Percentiles rank a stretch among this genome's conserved stretches.
These are phyloP conservation scores for Starmerella bombicola DNA, from an alignment of 805 yeast genomes.

Conservation along the genomic window DNA sequence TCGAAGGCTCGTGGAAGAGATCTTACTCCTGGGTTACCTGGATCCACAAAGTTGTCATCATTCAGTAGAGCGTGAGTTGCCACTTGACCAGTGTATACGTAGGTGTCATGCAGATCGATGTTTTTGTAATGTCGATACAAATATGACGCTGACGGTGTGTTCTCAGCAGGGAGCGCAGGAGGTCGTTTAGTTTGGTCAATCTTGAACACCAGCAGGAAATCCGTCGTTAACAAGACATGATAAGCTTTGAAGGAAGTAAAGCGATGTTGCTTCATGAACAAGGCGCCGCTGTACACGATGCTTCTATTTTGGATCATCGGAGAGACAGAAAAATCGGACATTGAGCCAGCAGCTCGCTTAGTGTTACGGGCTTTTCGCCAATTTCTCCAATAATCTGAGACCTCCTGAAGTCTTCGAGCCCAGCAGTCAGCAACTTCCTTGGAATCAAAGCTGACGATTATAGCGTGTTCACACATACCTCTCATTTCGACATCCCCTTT, in stretches of 20 bases:
- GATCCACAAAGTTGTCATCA: constrained; percentile 37
- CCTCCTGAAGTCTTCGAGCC: not conserved
- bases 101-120: constrained; percentile 54
- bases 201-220: constrained; percentile 46
- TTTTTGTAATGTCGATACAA: constrained; percentile 42
- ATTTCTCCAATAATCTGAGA: constrained; percentile 45
- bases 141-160: constrained; percentile 32
- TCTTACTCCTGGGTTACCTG: constrained; percentile 41
- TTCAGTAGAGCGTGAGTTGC: constrained; percentile 46
- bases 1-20: constrained; percentile 58
- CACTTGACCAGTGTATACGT: constrained; percentile 58
- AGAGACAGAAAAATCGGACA: constrained; percentile 26
- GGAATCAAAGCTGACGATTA: constrained; percentile 7
- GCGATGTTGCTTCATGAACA: constrained; percentile 58
- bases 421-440: constrained; percentile 52
- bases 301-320: constrained; percentile 47
- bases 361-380: constrained; percentile 33
- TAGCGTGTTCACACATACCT: constrained; percentile 24
- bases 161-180: constrained; percentile 26
- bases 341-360: constrained; percentile 7
- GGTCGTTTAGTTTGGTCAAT: constrained; percentile 6
- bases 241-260: constrained; percentile 52
- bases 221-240: constrained; percentile 58
- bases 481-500: constrained; percentile 2
- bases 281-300: constrained; percentile 48